Evolutionary conservation across 2,329 filamentous ascomycete genomes (phyloP).

Genomic region (Fusarium napiforme): DNA sequence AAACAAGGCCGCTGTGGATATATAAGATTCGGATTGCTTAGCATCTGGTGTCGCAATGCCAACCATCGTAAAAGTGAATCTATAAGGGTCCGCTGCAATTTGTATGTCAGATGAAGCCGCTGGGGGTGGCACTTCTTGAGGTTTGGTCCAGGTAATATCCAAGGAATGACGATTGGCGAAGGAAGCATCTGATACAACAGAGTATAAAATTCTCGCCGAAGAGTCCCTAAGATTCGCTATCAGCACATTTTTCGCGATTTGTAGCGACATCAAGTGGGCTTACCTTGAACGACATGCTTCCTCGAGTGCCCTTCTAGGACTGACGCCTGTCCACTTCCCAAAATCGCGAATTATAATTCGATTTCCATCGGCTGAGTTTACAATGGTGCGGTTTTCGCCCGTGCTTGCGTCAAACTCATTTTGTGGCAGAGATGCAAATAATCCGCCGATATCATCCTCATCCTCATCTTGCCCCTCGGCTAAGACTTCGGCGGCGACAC

Average conservation of each 20-base stretch:
- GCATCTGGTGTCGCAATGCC: constrained; percentile 77
- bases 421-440: constrained; percentile 71
- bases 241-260: background rate
- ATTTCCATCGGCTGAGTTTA: constrained; percentile 62
- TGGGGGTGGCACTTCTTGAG: constrained; percentile 63
- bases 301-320: constrained; percentile 80
- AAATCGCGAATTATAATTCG: constrained; percentile 81
- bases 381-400: constrained; percentile 67
- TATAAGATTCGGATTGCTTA: constrained; percentile 87
- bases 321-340: constrained; percentile 82
- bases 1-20: constrained; percentile 85
- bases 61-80: constrained; percentile 78
- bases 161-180: constrained; percentile 83
- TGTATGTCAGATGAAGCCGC: constrained; percentile 55
- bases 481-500: constrained; percentile 68
- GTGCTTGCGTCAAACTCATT: constrained; percentile 68
- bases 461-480: constrained; percentile 60
- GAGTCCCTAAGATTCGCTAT: constrained; percentile 68
- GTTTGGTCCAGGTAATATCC: constrained; percentile 81
- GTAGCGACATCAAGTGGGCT: constrained; percentile 16
- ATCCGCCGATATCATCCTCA: constrained; percentile 60
- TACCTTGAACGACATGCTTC: constrained; percentile 87
- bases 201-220: constrained; percentile 73
- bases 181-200: constrained; percentile 75
- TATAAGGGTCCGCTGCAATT: constrained; percentile 57